Conservation (phyloP, 148 eudicot genomes). For the Chenopodium quinoa region DNA sequence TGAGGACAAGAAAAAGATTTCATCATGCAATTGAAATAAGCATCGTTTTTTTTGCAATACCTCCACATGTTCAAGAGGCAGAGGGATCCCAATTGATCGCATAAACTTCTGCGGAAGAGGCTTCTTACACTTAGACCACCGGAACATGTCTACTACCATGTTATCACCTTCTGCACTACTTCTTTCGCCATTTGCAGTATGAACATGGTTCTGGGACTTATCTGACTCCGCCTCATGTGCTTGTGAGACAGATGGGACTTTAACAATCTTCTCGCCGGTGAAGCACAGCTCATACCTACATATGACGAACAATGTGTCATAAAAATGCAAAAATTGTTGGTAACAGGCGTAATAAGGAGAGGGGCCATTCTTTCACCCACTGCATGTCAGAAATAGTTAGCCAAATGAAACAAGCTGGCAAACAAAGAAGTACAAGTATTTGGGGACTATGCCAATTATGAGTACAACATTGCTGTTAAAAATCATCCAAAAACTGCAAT, state of each 20-base stretch:
- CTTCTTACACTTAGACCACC: slow-evolving; percentile 90
- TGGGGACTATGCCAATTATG: background rate
- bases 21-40: background rate
- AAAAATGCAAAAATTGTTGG: background rate
- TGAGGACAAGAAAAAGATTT: background rate
- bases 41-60: slow-evolving; percentile 28
- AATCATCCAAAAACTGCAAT: background rate
- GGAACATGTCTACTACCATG: slow-evolving; percentile 60
- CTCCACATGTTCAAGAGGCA: slow-evolving; percentile 84
- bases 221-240: slow-evolving; percentile 59
- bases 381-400: background rate
- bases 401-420: background rate
- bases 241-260: slow-evolving; percentile 51
- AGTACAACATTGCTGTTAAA: background rate
- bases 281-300: slow-evolving; percentile 94
- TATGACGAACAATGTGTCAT: background rate
- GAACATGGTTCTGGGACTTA: slow-evolving; percentile 48
- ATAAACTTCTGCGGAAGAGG: slow-evolving; percentile 73
- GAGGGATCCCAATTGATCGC: slow-evolving; percentile 75
- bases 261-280: slow-evolving; percentile 71
- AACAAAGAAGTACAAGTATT: background rate
- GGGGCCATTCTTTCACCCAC: background rate
- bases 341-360: background rate
- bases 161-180: slow-evolving; percentile 47
- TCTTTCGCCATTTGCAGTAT: slow-evolving; percentile 57